A percentile compares a stretch with the other conserved stretches of the same genome.
Evolutionary conservation across 1,284 basidiomycete genomes (phyloP).

Genomic region (Porodaedalea pini): DNA sequence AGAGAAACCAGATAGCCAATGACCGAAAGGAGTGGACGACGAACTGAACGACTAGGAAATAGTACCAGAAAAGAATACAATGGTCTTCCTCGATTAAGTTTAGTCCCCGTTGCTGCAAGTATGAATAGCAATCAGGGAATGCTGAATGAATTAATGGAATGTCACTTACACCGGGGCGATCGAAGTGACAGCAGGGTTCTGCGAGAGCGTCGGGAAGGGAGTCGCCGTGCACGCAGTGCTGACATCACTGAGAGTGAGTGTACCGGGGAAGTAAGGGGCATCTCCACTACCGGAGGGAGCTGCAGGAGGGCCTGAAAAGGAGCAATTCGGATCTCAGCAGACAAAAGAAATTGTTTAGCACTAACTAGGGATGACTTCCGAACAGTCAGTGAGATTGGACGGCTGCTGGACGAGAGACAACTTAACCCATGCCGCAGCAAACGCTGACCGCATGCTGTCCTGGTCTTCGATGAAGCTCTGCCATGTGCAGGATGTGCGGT

Average conservation of each 20-base stretch:
- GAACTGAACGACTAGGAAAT: not conserved
- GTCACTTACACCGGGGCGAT: conserved; percentile 19
- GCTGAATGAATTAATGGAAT: no score
- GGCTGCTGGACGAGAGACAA: conserved; percentile 20
- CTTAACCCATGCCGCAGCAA: conserved; percentile 29
- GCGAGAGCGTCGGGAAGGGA: conserved; percentile 20
- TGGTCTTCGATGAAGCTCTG: conserved; percentile 38
- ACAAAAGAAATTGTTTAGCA: not conserved
- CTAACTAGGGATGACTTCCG: conserved; percentile 22
- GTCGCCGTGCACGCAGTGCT: conserved; percentile 14
- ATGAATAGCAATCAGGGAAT: not conserved
- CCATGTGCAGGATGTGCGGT: conserved; percentile 36
- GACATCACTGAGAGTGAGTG: conserved; percentile 11
- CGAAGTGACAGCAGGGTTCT: conserved; percentile 14
- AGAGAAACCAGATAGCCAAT: no score
- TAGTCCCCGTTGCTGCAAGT: not conserved
- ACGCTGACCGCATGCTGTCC: conserved; percentile 31
- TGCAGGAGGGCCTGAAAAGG: not conserved
- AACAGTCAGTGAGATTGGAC: conserved; percentile 22
- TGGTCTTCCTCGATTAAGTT: not conserved
- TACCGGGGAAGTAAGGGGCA: conserved; percentile 13
- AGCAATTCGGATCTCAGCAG: not conserved
- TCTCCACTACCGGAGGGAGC: not conserved
- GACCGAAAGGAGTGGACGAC: not conserved
- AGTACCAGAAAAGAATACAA: not conserved